phyloP scores from a whole-genome alignment of 306 rosid species.

The Trichosanthes truncata region DNA sequence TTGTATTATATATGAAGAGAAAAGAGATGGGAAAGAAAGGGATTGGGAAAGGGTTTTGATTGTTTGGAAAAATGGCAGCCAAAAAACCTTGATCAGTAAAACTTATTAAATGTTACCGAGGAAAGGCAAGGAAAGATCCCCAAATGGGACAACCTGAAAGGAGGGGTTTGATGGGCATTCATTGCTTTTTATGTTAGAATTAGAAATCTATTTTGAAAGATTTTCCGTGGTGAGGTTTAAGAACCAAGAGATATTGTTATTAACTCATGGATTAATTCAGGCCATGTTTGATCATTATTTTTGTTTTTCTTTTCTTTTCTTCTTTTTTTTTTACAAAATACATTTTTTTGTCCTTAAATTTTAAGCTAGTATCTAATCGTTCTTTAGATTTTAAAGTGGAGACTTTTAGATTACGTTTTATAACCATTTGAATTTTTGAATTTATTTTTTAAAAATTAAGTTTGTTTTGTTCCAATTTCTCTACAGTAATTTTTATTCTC shows the following conservation, averaged over 20 bases:
- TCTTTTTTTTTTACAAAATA: too few species aligned
- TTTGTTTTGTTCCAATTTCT: too few species aligned
- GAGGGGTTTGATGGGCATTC: background rate
- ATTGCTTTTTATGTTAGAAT: background rate
- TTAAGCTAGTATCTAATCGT: too few species aligned
- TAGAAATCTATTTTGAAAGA: background rate
- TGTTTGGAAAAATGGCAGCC: conserved; percentile 3
- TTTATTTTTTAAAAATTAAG: too few species aligned
- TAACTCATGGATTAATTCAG: background rate
- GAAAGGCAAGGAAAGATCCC: background rate
- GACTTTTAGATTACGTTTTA: too few species aligned
- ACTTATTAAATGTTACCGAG: background rate
- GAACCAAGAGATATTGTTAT: background rate
- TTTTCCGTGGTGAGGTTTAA: background rate
- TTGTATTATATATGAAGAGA: background rate
- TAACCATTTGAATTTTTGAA: too few species aligned
- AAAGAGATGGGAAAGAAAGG: background rate
- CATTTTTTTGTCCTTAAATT: too few species aligned
- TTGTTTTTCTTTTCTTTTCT: too few species aligned
- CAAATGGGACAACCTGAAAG: background rate
- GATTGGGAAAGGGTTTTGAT: background rate
- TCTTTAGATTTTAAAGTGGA: too few species aligned
- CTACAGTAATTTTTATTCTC: too few species aligned
- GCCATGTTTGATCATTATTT: too few species aligned
- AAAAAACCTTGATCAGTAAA: background rate